phyloP scores from a whole-genome alignment of 1,139 yeast species.

The Scheffersomyces stambukii region DNA sequence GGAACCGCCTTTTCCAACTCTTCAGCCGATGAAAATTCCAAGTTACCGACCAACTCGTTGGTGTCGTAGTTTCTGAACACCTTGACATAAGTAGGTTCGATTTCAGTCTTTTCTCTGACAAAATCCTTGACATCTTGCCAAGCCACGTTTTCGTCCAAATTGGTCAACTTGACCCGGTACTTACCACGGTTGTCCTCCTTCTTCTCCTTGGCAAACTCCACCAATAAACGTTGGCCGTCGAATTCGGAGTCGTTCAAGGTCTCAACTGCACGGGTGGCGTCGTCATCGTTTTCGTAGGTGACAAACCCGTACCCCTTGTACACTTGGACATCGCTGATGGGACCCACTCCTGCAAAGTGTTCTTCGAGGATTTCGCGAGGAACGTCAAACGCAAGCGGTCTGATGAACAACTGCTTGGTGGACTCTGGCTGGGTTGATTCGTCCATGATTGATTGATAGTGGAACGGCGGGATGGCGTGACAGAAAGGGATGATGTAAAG shows the following conservation, averaged over 20 bases:
- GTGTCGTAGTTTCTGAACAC: conserved; percentile 56
- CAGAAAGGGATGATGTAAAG: background rate
- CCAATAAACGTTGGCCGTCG: conserved; percentile 61
- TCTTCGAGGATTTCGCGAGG: conserved; percentile 61
- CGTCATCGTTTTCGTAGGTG: conserved; percentile 62
- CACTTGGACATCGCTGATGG: conserved; percentile 61
- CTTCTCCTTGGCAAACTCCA: conserved; percentile 67
- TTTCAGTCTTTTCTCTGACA: conserved; percentile 64
- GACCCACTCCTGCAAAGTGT: conserved; percentile 61
- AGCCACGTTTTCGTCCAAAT: conserved; percentile 70
- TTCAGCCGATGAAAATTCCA: conserved; percentile 74
- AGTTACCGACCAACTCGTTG: conserved; percentile 69
- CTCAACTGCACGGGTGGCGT: conserved; percentile 63
- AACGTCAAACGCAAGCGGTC: conserved; percentile 38
- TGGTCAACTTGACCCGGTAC: conserved; percentile 63
- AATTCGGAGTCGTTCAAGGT: conserved; percentile 54
- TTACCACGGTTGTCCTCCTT: conserved; percentile 61
- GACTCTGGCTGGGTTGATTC: conserved; percentile 8
- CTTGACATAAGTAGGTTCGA: conserved; percentile 68
- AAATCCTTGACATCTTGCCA: conserved; percentile 87
- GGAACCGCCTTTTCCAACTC: conserved; percentile 69
- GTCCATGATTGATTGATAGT: conserved; percentile 5
- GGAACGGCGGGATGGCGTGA: background rate
- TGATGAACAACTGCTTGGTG: conserved; percentile 31
- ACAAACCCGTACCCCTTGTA: conserved; percentile 77